A percentile compares a stretch with the other conserved stretches of the same genome.
Conservation (phyloP, 129 eudicot species). For the Chrysanthemum makinoi region DNA sequence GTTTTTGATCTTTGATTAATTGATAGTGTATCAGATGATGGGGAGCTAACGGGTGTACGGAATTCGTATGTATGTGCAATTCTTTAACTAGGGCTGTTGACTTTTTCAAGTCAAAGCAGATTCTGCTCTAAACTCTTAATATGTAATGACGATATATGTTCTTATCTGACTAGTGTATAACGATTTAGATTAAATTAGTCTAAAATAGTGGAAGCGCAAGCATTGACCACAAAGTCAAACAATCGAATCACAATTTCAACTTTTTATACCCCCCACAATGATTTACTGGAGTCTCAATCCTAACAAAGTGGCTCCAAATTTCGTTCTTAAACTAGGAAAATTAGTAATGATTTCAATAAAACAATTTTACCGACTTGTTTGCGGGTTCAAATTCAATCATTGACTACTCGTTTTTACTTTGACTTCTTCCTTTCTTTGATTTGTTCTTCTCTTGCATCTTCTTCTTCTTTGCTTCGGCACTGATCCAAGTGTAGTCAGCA, state of each 20-base stretch:
- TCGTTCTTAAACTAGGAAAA: constrained; percentile 37
- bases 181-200: not conserved
- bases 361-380: constrained; percentile 28
- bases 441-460: constrained; percentile 90
- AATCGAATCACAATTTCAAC: constrained; percentile 42
- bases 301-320: constrained; percentile 35
- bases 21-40: constrained; percentile 34
- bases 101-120: constrained; percentile 14
- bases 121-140: not conserved
- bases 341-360: constrained; percentile 28
- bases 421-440: constrained; percentile 62
- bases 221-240: constrained; percentile 48
- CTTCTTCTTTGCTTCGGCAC: constrained; percentile 90
- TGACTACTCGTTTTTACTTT: constrained; percentile 34
- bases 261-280: constrained; percentile 81
- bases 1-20: constrained; percentile 19
- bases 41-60: constrained; percentile 34
- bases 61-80: constrained; percentile 46
- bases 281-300: constrained; percentile 42
- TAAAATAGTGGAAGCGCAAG: constrained; percentile 31
- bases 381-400: constrained; percentile 18
- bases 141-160: constrained; percentile 7
- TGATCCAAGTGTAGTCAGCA: constrained; percentile 74
- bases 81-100: constrained; percentile 32
- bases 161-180: not conserved